Percentiles rank a stretch among this genome's conserved stretches.
Conservation (phyloP, 441 rosid species). For the Erysimum pusillum region DNA sequence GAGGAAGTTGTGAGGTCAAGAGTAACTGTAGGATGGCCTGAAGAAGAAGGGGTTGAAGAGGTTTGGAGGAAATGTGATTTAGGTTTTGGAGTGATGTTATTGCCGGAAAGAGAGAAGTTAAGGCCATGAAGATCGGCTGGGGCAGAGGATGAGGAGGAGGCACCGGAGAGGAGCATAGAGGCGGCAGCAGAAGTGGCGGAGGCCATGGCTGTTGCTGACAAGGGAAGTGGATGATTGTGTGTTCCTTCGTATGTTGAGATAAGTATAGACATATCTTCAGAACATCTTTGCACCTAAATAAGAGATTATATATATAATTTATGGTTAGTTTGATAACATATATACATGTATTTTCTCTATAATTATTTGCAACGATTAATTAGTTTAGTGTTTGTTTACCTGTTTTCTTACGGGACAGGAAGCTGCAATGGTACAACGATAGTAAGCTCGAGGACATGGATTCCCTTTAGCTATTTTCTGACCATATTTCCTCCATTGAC, state of each 20-base stretch:
- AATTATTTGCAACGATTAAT: neutral
- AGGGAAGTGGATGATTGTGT: constrained; percentile 89
- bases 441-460: constrained; percentile 96
- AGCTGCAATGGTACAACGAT: constrained; percentile 89
- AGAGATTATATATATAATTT: neutral
- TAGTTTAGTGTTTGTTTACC: constrained; percentile 48
- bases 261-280: constrained; percentile 81
- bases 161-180: constrained; percentile 75
- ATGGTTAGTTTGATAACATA: neutral
- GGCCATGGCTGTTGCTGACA: constrained; percentile 92
- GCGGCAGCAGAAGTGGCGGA: constrained; percentile 94
- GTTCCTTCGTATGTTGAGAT: constrained; percentile 92
- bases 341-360: neutral
- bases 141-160: constrained; percentile 40
- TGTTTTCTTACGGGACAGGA: constrained; percentile 94
- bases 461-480: constrained; percentile 96
- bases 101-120: constrained; percentile 66
- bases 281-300: constrained; percentile 85
- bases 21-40: constrained; percentile 52
- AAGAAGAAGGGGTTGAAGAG: constrained; percentile 48
- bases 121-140: constrained; percentile 60
- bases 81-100: constrained; percentile 42
- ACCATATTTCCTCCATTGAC: constrained; percentile 98
- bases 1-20: constrained; percentile 51
- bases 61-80: constrained; percentile 57